phyloP scores from a whole-genome alignment of 495 filamentous ascomycete species.

The Beverwykella pulmonaria region DNA sequence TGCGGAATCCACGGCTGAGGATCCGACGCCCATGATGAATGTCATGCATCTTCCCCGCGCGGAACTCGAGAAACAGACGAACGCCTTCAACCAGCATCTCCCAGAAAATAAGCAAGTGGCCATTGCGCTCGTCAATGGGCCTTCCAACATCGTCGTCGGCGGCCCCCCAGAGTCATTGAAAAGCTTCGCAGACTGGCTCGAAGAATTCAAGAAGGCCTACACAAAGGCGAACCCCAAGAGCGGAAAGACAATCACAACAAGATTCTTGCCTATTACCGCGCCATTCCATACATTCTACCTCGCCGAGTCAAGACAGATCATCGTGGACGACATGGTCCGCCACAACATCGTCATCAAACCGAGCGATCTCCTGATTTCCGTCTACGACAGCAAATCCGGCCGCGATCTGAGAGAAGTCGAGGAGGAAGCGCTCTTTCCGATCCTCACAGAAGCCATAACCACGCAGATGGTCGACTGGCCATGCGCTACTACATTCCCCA shows the following conservation, averaged over 20 bases:
- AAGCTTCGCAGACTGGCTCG: slow-evolving; percentile 20
- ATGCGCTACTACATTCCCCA: slow-evolving; percentile 33
- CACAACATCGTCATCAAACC: slow-evolving; percentile 26
- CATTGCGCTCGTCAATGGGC: slow-evolving; percentile 44
- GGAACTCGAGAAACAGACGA: slow-evolving; percentile 19
- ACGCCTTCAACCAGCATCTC: slow-evolving; percentile 13
- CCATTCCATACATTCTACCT: slow-evolving; percentile 49
- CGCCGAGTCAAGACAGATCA: slow-evolving; percentile 17
- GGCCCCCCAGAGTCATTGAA: slow-evolving; percentile 42
- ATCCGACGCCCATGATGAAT: slow-evolving; percentile 24
- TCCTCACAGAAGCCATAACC: slow-evolving; percentile 21
- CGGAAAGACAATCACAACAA: slow-evolving; percentile 33
- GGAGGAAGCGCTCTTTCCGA: slow-evolving; percentile 34
- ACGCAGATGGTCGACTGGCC: slow-evolving; percentile 41
- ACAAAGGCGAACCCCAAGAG: slow-evolving; percentile 35
- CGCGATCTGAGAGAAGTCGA: slow-evolving; percentile 38
- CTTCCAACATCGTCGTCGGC: slow-evolving; percentile 43
- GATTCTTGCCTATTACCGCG: slow-evolving; percentile 43
- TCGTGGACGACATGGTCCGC: slow-evolving; percentile 32
- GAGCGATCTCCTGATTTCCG: slow-evolving; percentile 41
- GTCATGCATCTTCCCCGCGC: slow-evolving; percentile 7
- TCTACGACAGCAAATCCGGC: slow-evolving; percentile 46
- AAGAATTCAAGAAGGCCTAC: slow-evolving; percentile 26
- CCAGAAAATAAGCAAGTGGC: slow-evolving; percentile 25
- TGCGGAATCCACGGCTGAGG: neutral